phyloP scores from a whole-genome alignment of 2,329 filamentous ascomycete genomes.

The Pseudomassariella vexata region DNA sequence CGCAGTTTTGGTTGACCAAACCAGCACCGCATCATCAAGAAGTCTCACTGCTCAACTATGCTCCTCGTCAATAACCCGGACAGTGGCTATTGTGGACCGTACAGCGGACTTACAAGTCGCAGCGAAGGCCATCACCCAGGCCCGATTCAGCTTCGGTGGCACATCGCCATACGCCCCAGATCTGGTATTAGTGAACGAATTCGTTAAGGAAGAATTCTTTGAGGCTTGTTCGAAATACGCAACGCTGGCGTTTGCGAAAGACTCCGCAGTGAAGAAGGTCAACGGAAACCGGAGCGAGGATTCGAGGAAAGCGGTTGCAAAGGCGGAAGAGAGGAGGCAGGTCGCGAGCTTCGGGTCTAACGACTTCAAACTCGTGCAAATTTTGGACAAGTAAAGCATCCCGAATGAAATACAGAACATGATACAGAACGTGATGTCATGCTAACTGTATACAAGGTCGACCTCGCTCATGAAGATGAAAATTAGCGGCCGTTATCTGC shows the following conservation, averaged over 20 bases:
- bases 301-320: constrained; percentile 14
- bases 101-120: constrained; percentile 48
- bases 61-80: constrained; percentile 15
- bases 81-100: constrained; percentile 55
- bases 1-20: constrained; percentile 21
- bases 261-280: constrained; percentile 8
- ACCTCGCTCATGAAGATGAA: constrained; percentile 17
- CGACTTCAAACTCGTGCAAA: constrained; percentile 18
- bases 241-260: constrained; percentile 16
- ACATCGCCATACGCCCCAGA: constrained; percentile 57
- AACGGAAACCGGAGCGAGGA: constrained; percentile 14
- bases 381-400: constrained; percentile 17
- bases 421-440: not conserved
- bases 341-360: constrained; percentile 16
- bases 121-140: constrained; percentile 44
- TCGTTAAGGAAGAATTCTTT: constrained; percentile 47
- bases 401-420: not conserved
- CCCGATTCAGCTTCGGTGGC: constrained; percentile 50
- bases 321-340: constrained; percentile 18
- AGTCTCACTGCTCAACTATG: constrained; percentile 9
- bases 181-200: constrained; percentile 60
- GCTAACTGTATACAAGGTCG: constrained; percentile 9
- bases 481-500: constrained; percentile 19
- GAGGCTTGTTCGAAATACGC: constrained; percentile 37
- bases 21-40: constrained; percentile 1